Percentiles rank a stretch among this genome's conserved stretches.
Conservation (phyloP, 345 rosid species). For the Lenwebbia sp. region DNA sequence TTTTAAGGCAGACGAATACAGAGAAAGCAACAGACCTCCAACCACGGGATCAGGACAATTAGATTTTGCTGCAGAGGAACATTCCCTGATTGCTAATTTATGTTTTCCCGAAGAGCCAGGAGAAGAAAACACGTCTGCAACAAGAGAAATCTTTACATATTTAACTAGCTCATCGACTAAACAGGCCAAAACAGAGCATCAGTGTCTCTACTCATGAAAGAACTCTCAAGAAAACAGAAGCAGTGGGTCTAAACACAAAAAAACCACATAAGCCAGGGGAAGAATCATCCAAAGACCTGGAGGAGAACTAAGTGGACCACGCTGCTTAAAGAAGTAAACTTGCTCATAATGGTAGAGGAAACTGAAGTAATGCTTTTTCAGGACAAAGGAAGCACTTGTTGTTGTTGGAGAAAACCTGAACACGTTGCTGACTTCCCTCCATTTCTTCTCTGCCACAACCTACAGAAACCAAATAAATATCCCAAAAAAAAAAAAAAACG, state of each 20-base stretch:
- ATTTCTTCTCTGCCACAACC: slow-evolving; percentile 97
- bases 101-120: slow-evolving; percentile 29
- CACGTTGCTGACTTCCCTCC: slow-evolving; percentile 97
- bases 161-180: background rate
- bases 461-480: background rate
- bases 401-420: slow-evolving; percentile 84
- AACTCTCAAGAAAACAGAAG: background rate
- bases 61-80: slow-evolving; percentile 23
- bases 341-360: slow-evolving; percentile 90
- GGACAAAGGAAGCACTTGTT: slow-evolving; percentile 90
- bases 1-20: background rate
- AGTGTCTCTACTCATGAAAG: background rate
- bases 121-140: slow-evolving; percentile 23
- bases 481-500: background rate
- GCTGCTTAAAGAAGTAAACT: slow-evolving; percentile 61
- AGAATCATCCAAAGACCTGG: slow-evolving; percentile 21
- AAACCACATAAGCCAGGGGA: background rate
- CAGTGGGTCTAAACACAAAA: background rate
- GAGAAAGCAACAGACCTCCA: slow-evolving; percentile 27
- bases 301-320: slow-evolving; percentile 52
- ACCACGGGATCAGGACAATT: slow-evolving; percentile 15
- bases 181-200: background rate
- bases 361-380: slow-evolving; percentile 74
- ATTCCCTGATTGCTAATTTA: slow-evolving; percentile 54
- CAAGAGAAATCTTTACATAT: background rate